A percentile compares a stretch with the other conserved stretches of the same genome.
These are phyloP conservation scores for Fennellomyces sp. DNA, from an alignment of 371 early-diverging fungal species.

Conservation along the genomic window DNA sequence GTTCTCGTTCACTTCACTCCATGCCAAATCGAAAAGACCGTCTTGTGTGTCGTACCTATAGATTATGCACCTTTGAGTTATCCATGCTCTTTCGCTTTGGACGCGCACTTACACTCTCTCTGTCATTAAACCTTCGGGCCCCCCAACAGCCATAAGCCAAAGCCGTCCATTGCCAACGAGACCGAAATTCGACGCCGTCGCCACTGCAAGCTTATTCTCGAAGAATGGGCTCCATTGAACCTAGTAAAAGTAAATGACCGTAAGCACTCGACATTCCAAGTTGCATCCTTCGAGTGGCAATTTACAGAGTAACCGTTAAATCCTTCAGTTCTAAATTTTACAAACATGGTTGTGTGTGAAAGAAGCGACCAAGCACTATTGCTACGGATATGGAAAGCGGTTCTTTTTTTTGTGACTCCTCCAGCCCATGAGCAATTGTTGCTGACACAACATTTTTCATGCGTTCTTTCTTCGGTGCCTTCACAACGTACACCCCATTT, in stretches of 20 bases:
- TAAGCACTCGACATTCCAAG: not conserved
- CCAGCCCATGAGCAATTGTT: not conserved
- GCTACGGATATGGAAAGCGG: not conserved
- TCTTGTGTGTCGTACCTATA: conserved; percentile 94
- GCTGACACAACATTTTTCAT: conserved; percentile 4
- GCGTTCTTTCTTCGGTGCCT: no score
- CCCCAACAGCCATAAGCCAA: conserved; percentile 61
- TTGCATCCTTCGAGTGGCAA: not conserved
- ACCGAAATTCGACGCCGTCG: conserved; percentile 93
- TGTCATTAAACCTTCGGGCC: conserved; percentile 61
- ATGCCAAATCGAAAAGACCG: conserved; percentile 90
- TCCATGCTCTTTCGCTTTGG: not conserved
- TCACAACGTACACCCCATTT: no score
- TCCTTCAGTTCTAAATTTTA: conserved; percentile 62
- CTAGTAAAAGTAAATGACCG: conserved; percentile 31
- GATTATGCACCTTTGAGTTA: not conserved
- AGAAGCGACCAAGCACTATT: not conserved
- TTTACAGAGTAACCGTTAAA: conserved; percentile 71
- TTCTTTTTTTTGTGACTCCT: not conserved
- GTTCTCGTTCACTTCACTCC: conserved; percentile 95
- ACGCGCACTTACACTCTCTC: conserved; percentile 69
- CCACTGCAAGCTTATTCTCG: conserved; percentile 85
- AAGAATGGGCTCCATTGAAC: conserved; percentile 94
- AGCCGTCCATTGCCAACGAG: conserved; percentile 94
- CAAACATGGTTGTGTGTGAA: conserved; percentile 39